Evolutionary conservation across 768 basidiomycete genomes (phyloP).

Genomic region (Lenzites betulinus): DNA sequence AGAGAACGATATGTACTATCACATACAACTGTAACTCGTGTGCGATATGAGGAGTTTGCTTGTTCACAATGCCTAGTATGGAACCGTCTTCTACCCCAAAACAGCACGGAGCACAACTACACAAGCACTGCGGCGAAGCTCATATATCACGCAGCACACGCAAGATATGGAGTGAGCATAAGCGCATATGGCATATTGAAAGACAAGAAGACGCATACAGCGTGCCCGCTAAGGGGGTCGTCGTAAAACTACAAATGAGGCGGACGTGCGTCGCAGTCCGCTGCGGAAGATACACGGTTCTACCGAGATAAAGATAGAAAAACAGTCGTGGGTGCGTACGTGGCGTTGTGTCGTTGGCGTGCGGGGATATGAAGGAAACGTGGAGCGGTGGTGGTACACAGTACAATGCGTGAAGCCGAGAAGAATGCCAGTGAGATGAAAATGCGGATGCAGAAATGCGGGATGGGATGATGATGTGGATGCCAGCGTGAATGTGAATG

Average conservation of each 20-base stretch:
- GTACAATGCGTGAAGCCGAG: constrained; percentile 8
- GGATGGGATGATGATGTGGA: background rate
- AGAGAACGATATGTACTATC: background rate
- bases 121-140: background rate
- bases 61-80: background rate
- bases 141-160: background rate
- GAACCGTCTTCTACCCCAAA: no score
- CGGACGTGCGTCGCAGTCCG: constrained; percentile 14
- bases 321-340: constrained; percentile 9
- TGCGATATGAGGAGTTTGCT: no score
- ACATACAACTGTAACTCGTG: background rate
- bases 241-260: constrained; percentile 7
- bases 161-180: background rate
- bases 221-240: constrained; percentile 10
- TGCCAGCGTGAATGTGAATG: background rate
- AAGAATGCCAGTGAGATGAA: no score
- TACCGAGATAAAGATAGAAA: constrained; percentile 33
- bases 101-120: no score
- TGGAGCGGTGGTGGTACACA: constrained; percentile 12
- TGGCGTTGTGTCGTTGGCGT: background rate
- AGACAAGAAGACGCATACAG: constrained; percentile 16
- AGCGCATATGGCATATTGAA: constrained; percentile 17
- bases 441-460: background rate
- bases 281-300: constrained; percentile 27
- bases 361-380: background rate